A percentile compares a stretch with the other conserved stretches of the same genome.
Evolutionary conservation across 2,329 filamentous ascomycete genomes (phyloP).

Genomic region (Lasiodiplodia hormozganensis): DNA sequence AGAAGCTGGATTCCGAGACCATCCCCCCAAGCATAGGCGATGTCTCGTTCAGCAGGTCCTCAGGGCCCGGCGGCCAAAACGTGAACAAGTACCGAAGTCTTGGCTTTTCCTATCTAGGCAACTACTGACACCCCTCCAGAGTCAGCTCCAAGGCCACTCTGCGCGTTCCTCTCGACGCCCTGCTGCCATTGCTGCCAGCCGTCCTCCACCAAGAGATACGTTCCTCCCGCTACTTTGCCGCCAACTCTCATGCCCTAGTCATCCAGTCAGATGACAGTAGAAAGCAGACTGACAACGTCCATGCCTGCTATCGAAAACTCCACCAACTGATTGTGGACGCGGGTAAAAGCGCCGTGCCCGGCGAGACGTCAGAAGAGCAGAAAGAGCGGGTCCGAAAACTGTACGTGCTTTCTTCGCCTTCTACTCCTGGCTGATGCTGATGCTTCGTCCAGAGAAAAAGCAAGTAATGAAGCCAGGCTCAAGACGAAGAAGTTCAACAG

Average conservation of each 20-base stretch:
- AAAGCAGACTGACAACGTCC: slow-evolving; percentile 66
- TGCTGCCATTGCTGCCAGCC: slow-evolving; percentile 62
- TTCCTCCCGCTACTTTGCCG: slow-evolving; percentile 62
- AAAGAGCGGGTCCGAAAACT: slow-evolving; percentile 61
- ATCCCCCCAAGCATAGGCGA: slow-evolving; percentile 65
- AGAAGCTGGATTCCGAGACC: slow-evolving; percentile 58
- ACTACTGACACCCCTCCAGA: slow-evolving; percentile 47
- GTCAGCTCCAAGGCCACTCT: slow-evolving; percentile 73
- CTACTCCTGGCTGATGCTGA: slow-evolving; percentile 35
- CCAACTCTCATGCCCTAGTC: slow-evolving; percentile 60
- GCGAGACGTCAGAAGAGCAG: slow-evolving; percentile 66
- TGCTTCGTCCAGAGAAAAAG: slow-evolving; percentile 55
- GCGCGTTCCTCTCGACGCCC: slow-evolving; percentile 58
- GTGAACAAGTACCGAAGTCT: slow-evolving; percentile 66
- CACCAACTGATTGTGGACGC: slow-evolving; percentile 60
- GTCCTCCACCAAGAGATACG: slow-evolving; percentile 61
- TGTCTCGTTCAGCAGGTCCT: slow-evolving; percentile 68
- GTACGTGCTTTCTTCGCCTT: slow-evolving; percentile 44
- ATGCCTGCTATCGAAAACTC: slow-evolving; percentile 65
- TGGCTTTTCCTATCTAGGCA: slow-evolving; percentile 19
- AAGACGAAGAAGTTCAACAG: slow-evolving; percentile 67
- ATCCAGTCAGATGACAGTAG: slow-evolving; percentile 70
- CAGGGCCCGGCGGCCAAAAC: slow-evolving; percentile 71
- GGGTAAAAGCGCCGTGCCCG: slow-evolving; percentile 60
- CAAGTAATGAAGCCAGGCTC: slow-evolving; percentile 64